Percentiles rank a stretch among this genome's conserved stretches.
phyloP scores from a whole-genome alignment of 2,329 filamentous ascomycete genomes.

The Graphilbum fragrans region DNA sequence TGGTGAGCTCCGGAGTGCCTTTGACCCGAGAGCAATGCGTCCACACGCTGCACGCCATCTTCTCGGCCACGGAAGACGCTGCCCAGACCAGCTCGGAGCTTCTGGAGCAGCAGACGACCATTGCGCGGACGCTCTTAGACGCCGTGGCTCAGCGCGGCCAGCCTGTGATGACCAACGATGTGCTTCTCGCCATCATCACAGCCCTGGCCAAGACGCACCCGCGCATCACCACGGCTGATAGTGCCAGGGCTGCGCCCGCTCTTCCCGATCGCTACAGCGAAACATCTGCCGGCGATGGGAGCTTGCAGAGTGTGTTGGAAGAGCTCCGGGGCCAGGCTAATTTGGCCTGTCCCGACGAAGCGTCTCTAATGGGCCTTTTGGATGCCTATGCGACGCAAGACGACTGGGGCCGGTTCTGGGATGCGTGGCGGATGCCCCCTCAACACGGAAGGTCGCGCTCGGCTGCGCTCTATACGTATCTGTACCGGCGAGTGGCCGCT shows the following conservation, averaged over 20 bases:
- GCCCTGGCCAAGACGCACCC: slow-evolving; percentile 19
- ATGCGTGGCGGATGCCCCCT: slow-evolving; percentile 43
- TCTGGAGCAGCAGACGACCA: slow-evolving; percentile 18
- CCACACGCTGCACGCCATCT: slow-evolving; percentile 25
- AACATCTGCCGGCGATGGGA: slow-evolving; percentile 7
- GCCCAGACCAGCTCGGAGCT: not conserved
- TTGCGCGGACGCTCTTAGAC: slow-evolving; percentile 30
- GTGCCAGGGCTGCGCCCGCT: too few relatives aligned
- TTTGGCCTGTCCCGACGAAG: slow-evolving; percentile 24
- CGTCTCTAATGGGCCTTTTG: slow-evolving; percentile 28
- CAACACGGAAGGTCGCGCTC: slow-evolving; percentile 35
- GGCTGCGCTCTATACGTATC: slow-evolving; percentile 38
- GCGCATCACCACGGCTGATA: not conserved
- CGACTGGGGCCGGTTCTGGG: slow-evolving; percentile 48
- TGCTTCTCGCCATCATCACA: slow-evolving; percentile 38
- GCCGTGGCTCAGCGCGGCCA: slow-evolving; percentile 33
- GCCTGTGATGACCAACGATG: slow-evolving; percentile 27
- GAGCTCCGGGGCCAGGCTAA: slow-evolving; percentile 25
- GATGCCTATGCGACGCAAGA: slow-evolving; percentile 29
- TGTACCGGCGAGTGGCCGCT: slow-evolving; percentile 36
- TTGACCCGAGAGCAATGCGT: slow-evolving; percentile 23
- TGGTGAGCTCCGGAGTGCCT: slow-evolving; percentile 24
- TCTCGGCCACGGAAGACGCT: slow-evolving; percentile 12
- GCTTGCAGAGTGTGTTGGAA: slow-evolving; percentile 32
- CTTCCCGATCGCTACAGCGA: not conserved